These are phyloP conservation scores for Heritiera fomes DNA, from an alignment of 345 rosid species.

Conservation along the genomic window DNA sequence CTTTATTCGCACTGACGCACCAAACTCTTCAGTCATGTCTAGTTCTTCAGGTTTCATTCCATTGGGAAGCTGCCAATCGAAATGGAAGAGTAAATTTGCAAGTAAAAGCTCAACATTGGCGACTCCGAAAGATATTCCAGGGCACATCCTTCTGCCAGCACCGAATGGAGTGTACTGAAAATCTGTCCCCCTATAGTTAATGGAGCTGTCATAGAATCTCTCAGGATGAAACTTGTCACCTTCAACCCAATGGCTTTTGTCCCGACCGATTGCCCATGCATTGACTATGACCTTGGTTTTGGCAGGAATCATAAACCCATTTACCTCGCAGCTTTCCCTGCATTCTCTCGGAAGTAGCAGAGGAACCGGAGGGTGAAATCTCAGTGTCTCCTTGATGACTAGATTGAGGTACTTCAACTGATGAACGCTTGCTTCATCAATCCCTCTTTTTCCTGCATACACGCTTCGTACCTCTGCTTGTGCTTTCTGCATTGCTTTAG, in stretches of 20 bases:
- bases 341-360: not conserved
- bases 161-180: not conserved
- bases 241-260: not conserved
- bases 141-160: no score
- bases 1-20: not conserved
- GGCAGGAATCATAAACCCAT: not conserved
- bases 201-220: not conserved
- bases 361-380: not conserved
- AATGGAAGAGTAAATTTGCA: not conserved
- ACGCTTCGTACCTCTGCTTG: not conserved
- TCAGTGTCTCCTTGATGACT: slow-evolving; percentile 1
- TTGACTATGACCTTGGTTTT: not conserved
- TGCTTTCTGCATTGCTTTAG: no score
- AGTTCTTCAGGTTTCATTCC: not conserved
- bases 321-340: not conserved
- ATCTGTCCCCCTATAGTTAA: not conserved
- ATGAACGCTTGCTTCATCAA: slow-evolving; percentile 3
- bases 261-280: not conserved
- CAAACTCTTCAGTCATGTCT: not conserved
- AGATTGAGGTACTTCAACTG: slow-evolving; percentile 2
- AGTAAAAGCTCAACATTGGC: not conserved
- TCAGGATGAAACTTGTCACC: not conserved
- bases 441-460: not conserved
- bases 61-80: slow-evolving; percentile 1
- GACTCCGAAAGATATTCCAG: not conserved